Percentiles rank a stretch among this genome's conserved stretches.
phyloP scores from a whole-genome alignment of 2,329 filamentous ascomycete genomes.

The Beauveria caledonica region DNA sequence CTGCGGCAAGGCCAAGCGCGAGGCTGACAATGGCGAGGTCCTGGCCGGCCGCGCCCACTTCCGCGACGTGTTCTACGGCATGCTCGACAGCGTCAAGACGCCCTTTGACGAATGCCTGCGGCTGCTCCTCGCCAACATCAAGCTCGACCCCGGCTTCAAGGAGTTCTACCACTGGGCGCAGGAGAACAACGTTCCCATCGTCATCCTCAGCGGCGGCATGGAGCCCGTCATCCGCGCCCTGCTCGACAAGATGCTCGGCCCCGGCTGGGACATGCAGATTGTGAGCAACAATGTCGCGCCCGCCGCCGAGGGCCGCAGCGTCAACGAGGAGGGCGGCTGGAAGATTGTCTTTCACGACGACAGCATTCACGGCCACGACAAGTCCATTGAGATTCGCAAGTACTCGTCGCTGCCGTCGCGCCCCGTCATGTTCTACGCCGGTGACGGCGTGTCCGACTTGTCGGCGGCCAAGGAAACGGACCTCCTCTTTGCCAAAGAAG shows the following conservation, averaged over 20 bases:
- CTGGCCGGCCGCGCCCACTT: slow-evolving; percentile 65
- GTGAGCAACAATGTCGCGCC: slow-evolving; percentile 75
- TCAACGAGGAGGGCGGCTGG: slow-evolving; percentile 80
- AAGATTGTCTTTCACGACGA: slow-evolving; percentile 83
- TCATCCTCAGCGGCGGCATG: slow-evolving; percentile 91
- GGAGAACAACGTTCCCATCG: slow-evolving; percentile 78
- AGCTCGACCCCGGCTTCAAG: slow-evolving; percentile 80
- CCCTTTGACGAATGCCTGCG: slow-evolving; percentile 78
- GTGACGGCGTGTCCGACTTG: slow-evolving; percentile 87
- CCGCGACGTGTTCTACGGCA: slow-evolving; percentile 78
- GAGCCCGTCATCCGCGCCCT: slow-evolving; percentile 80
- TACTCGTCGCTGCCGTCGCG: slow-evolving; percentile 70
- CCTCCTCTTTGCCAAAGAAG: slow-evolving; percentile 86
- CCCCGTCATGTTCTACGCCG: slow-evolving; percentile 87
- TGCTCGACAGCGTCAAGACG: slow-evolving; percentile 79
- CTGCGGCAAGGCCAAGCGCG: slow-evolving; percentile 65
- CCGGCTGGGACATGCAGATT: slow-evolving; percentile 74
- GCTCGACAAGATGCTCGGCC: slow-evolving; percentile 70
- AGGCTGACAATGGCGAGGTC: slow-evolving; percentile 66
- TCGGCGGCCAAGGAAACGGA: slow-evolving; percentile 90
- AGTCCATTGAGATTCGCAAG: slow-evolving; percentile 81
- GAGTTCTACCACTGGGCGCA: slow-evolving; percentile 81
- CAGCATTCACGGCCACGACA: slow-evolving; percentile 90
- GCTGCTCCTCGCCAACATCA: slow-evolving; percentile 71
- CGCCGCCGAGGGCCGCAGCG: slow-evolving; percentile 51